Evolutionary conservation across 2,329 filamentous ascomycete genomes (phyloP), one percentile per base, ranked within the genome.

Genomic region (Trichophyton rubrum): DNA sequence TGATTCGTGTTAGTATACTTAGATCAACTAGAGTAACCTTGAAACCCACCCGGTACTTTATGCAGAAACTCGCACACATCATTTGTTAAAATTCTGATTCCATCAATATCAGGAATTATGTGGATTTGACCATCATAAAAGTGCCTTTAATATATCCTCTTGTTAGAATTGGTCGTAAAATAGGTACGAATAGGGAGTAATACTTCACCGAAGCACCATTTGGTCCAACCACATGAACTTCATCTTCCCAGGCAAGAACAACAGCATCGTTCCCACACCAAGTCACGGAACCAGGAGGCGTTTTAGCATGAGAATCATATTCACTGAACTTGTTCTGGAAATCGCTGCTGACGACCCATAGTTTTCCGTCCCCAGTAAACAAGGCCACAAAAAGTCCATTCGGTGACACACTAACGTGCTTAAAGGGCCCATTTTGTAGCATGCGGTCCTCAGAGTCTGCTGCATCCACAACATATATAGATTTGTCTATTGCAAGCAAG

Each of bases 1-100:
- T 79, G 59, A 11, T 55, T 20, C n/a, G 11, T 17, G 56, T 51
- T 8, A 62, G 65, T 60, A 63, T 49, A n/a, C 22, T 30, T 22
- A 20, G 8, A 27, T n/a, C 5, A 13, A 30, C 7, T 17, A 17
- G 13, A 20, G 13, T 33, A 33, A 15, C 58, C n/a, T 0, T 22
- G 13, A 1, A 68, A 5, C 61, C 64, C 71, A 75, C 80, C 78
- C 0, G 92, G 89, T 0, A 99, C 90, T 69, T 90, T 91, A 68
- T 99, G 91, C n/a, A 99, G 71, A 69, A 97, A 97, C 67, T 99
- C 93, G 74, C 92, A 97, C n/a, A 88, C 85, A 68, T 96, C 89
- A 67, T 95, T 96, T 2, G 90, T 95, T 53, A 99, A 80, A 7
- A 99, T 77, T 15, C 91, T 84, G 24, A 96, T 86, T n/a, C 93